Percentiles rank a stretch among this genome's conserved stretches.
Evolutionary conservation across 2,329 filamentous ascomycete species (phyloP).

Genomic region (Colletotrichum brevisporum): DNA sequence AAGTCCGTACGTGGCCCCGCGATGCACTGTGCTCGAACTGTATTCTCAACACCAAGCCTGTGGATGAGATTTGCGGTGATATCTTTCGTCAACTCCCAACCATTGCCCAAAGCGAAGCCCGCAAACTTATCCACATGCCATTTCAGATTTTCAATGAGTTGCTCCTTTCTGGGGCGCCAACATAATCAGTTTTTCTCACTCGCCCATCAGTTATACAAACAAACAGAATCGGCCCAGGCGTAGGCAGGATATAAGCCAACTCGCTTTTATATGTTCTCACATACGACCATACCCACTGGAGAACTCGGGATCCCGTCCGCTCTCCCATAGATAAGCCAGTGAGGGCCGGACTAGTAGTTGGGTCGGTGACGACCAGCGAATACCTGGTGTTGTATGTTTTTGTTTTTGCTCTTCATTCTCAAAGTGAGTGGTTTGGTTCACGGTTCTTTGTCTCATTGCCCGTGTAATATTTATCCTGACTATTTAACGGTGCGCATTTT

Average conservation of each 20-base stretch:
- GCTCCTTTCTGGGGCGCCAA: background rate
- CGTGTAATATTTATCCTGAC: background rate
- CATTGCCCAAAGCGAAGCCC: no score
- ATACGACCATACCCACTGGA: slow-evolving; percentile 38
- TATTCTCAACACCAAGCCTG: slow-evolving; percentile 2
- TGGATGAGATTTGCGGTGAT: background rate
- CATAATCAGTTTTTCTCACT: background rate
- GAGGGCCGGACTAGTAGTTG: slow-evolving; percentile 35
- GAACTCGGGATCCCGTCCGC: slow-evolving; percentile 39
- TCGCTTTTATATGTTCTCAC: background rate
- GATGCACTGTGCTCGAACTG: background rate
- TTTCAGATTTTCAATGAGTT: no score
- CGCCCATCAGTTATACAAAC: rapidly evolving
- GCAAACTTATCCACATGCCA: no score
- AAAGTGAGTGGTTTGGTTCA: background rate
- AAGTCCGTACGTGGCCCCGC: background rate
- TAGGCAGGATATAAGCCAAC: no score
- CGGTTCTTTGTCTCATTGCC: no score
- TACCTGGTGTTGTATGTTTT: slow-evolving; percentile 24
- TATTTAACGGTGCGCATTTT: background rate
- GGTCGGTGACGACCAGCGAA: slow-evolving; percentile 30
- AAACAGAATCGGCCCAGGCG: no score
- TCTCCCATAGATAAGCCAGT: slow-evolving; percentile 37
- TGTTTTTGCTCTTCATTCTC: background rate
- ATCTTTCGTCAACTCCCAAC: no score